Evolutionary conservation across 179 eudicot genomes (phyloP), one percentile per base, ranked within the genome.

Genomic region (Dionaea muscipula): DNA sequence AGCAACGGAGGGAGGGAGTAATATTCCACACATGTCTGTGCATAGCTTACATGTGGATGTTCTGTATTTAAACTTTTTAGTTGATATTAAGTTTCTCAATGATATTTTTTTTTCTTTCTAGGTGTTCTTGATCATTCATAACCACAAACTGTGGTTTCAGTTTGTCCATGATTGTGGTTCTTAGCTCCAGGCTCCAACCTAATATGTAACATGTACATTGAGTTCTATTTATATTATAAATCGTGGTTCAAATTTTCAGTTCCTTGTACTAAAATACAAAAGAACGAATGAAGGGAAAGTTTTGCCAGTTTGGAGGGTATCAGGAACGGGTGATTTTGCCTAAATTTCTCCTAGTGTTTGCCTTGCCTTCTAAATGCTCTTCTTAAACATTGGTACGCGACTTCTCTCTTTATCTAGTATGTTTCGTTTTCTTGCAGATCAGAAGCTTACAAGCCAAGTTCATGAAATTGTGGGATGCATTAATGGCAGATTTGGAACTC

Each of bases 381-480:
- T 31, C 35, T 6, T 31, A 31, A 6, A 31, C 10, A 39, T 39
- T n/a, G 20, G 44, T 39, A 4, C 18, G 17, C 2, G 44, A 16
- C 38, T 45, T 52, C 33, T 53, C 44, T 13, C 14, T 25, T 17
- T 45, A 37, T 46, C 22, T 36, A 41, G 8, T 7, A n/a, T 38
- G 4, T 15, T 21, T 39, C 8, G 7, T 28, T 10, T 54, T 70
- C 55, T 72, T 59, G 57, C 79, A 87, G 96, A 87, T 77, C 94
- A 84, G 59, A 87, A 80, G 67, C 85, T 87, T 49, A 78, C 94
- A 17, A 78, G 94, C 61, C 94, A 87, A 67, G 94, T 87, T 59
- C 96, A 87, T 72, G 96, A 87, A 80, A 87, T 87, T 53, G 96
- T 87, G 62, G 96, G 96, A 24, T 78, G 94, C 56, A 84, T 87